Conservation (phyloP, 495 filamentous ascomycete genomes). For the Neurospora terricola region DNA sequence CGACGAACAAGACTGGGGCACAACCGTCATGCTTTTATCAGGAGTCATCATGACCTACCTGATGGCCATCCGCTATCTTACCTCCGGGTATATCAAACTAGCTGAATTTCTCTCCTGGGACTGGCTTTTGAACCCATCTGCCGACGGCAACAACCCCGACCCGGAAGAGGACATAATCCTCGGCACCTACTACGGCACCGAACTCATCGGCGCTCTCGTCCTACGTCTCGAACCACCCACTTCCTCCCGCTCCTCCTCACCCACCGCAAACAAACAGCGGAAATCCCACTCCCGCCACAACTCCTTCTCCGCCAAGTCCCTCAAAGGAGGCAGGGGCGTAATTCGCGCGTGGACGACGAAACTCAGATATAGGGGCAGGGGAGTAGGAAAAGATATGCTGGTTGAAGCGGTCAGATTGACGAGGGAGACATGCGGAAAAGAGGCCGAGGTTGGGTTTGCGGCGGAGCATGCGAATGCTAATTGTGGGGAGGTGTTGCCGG, state of each 20-base stretch:
- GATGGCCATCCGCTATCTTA: conserved; percentile 30
- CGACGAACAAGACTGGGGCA: conserved; percentile 22
- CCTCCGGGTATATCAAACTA: conserved; percentile 28
- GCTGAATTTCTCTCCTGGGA: conserved; percentile 30
- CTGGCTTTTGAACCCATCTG: conserved; percentile 19
- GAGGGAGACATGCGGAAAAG: conserved; percentile 44
- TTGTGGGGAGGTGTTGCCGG: conserved; percentile 42
- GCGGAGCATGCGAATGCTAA: conserved; percentile 55
- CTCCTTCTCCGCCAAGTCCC: neutral
- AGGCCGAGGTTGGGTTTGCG: conserved; percentile 55
- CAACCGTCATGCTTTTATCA: conserved; percentile 21
- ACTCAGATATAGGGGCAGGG: conserved; percentile 52
- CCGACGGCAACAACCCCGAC: neutral
- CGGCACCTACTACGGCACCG: conserved; percentile 29
- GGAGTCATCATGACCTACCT: conserved; percentile 32
- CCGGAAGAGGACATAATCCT: conserved; percentile 29
- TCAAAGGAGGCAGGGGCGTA: conserved; percentile 38
- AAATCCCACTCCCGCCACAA: neutral
- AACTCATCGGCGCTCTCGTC: conserved; percentile 34
- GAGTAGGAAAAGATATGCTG: conserved; percentile 59
- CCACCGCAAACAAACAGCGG: neutral
- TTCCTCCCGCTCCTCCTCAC: neutral
- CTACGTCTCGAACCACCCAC: conserved; percentile 28
- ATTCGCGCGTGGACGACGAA: conserved; percentile 71
- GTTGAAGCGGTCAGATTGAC: conserved; percentile 53